phyloP scores from a whole-genome alignment of 257 asterid species.

The Jacaranda mimosifolia region DNA sequence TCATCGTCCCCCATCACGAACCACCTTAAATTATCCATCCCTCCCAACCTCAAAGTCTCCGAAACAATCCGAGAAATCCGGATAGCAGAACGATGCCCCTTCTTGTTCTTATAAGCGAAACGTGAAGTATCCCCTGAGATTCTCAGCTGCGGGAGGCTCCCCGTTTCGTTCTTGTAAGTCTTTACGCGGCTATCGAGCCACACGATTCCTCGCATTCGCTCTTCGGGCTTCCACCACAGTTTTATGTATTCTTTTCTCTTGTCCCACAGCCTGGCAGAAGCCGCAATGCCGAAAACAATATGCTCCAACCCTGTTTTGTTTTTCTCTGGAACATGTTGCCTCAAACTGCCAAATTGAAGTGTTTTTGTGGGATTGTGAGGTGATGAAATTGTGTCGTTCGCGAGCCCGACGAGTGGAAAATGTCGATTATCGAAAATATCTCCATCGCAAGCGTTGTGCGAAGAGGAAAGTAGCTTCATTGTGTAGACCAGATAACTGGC shows the following conservation, averaged over 20 bases:
- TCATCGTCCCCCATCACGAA: conserved; percentile 96
- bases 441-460: conserved; percentile 50
- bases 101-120: conserved; percentile 63
- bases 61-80: conserved; percentile 85
- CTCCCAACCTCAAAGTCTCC: conserved; percentile 65
- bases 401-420: background rate
- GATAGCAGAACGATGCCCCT: conserved; percentile 83
- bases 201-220: conserved; percentile 70
- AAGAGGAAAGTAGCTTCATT: conserved; percentile 53
- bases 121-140: conserved; percentile 71
- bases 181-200: conserved; percentile 73
- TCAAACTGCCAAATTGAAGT: background rate
- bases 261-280: conserved; percentile 76
- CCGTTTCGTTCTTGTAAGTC: conserved; percentile 35
- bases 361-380: conserved; percentile 17
- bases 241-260: conserved; percentile 80
- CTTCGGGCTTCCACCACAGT: conserved; percentile 74
- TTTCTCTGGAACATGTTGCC: background rate
- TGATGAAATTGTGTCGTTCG: conserved; percentile 13
- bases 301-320: conserved; percentile 61
- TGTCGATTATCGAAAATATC: conserved; percentile 39
- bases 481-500: conserved; percentile 68
- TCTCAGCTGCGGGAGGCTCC: conserved; percentile 58
- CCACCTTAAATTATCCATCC: conserved; percentile 73
- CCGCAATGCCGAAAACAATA: conserved; percentile 86